A percentile compares a stretch with the other conserved stretches of the same genome.
These are phyloP conservation scores for thale cress (Arabidopsis thaliana) DNA, from an alignment of 345 rosid species.

Conservation along the genomic window DNA sequence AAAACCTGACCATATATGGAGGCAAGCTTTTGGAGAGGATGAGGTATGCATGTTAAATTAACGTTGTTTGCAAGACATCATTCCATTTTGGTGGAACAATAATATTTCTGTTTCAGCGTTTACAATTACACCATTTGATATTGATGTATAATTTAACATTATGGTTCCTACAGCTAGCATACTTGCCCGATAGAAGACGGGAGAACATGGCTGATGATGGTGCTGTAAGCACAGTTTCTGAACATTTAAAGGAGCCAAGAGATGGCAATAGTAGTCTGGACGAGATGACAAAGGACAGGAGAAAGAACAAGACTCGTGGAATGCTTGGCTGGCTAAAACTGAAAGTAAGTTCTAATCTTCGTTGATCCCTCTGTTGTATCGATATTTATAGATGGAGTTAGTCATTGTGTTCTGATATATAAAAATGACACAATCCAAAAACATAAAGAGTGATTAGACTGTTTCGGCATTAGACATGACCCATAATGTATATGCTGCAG, in stretches of 20 bases:
- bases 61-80: conserved; percentile 4
- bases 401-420: conserved; percentile 11
- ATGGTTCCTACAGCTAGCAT: conserved; percentile 43
- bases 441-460: conserved; percentile 9
- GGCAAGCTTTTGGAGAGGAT: conserved; percentile 76
- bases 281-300: conserved; percentile 74
- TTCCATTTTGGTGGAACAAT: conserved; percentile 13
- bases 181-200: conserved; percentile 74
- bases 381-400: conserved; percentile 28
- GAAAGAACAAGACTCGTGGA: conserved; percentile 66
- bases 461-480: conserved; percentile 11
- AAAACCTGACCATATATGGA: conserved; percentile 69
- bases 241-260: conserved; percentile 60
- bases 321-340: conserved; percentile 96
- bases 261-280: conserved; percentile 63
- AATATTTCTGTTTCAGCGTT: conserved; percentile 14
- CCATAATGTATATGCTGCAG: conserved; percentile 50
- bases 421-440: conserved; percentile 19
- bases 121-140: conserved; percentile 13
- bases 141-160: conserved; percentile 33
- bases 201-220: conserved; percentile 64
- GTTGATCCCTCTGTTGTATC: conserved; percentile 18
- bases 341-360: conserved; percentile 53
- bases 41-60: conserved; percentile 57
- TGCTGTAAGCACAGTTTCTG: conserved; percentile 65